Evolutionary conservation across 306 rosid species (phyloP).

Genomic region (Mimosa bimucronata): DNA sequence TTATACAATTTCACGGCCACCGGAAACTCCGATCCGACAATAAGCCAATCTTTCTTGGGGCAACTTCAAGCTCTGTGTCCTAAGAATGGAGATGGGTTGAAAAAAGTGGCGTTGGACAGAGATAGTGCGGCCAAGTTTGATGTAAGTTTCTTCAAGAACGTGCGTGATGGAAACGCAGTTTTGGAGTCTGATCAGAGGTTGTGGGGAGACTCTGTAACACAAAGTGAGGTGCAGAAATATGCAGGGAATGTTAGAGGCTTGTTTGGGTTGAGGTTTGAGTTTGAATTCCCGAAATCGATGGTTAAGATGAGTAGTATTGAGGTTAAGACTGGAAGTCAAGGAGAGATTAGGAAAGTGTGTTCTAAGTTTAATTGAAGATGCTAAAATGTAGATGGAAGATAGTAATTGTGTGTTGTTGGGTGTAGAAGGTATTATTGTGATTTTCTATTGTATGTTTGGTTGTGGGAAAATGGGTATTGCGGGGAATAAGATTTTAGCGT

Average conservation of each 20-base stretch:
- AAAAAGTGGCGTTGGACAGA: conserved; percentile 54
- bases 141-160: conserved; percentile 63
- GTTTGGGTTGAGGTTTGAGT: conserved; percentile 59
- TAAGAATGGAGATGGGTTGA: conserved; percentile 49
- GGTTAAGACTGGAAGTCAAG: conserved; percentile 65
- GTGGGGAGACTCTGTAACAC: conserved; percentile 56
- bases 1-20: conserved; percentile 59
- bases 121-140: conserved; percentile 57
- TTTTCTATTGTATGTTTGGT: background rate
- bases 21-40: conserved; percentile 59
- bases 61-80: conserved; percentile 54
- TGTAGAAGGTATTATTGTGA: background rate
- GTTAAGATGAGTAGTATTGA: conserved; percentile 69
- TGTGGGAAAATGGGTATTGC: background rate
- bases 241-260: conserved; percentile 61
- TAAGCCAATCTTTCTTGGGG: conserved; percentile 46
- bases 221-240: conserved; percentile 51
- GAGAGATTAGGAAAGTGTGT: conserved; percentile 73
- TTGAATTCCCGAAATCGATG: conserved; percentile 78
- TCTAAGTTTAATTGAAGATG: conserved; percentile 59
- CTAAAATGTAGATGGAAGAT: background rate
- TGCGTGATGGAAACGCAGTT: conserved; percentile 60
- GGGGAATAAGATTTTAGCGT: background rate
- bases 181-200: conserved; percentile 81
- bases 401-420: background rate